Base-by-base conservation (phyloP, 495 filamentous ascomycete species). In the Neurospora terricola region DNA sequence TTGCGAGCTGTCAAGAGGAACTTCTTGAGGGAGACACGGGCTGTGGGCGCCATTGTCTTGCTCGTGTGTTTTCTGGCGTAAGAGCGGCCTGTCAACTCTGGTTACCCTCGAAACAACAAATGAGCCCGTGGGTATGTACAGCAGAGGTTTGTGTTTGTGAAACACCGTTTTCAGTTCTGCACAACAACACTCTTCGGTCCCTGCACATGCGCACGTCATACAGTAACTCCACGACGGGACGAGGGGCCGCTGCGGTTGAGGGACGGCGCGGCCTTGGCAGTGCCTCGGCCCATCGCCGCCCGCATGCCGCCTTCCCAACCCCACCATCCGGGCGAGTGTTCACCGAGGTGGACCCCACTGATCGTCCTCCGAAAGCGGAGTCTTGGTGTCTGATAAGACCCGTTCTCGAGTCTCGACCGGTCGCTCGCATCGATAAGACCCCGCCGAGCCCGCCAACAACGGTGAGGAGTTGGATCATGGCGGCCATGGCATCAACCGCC, bases 1-100 rank as follows among this genome's bases (percentile, higher is more conserved):
- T 81, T 82, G 11, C 79, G 78, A 37, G 84, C 84, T 4, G 78
- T 80, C 5, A 80, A 74, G 3, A 86, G 73, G 69, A 87, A 87
- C 16, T 80, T 71, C 39, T 79, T 73, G 42, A 82, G 78, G 2
- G 79, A 80, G 21, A 72, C 66, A 30, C 75, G 42, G 4, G 77
- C 27, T 62, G 54, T 6, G 54, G 54, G 27, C 54, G 27, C 54
- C 54, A 62, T 62, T 34, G 54, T 62, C 7, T 5, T 3, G 5
- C 1, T 23, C 3, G 4, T n/a, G n/a, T n/a, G 9, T 1, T n/a
- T 45, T 45, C 16, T 45, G 18, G 42, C 42, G 18, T 21, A 10
- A 54, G 4, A 54, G 1, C n/a, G n/a, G 16, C 18, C n/a, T 48
- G 43, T 48, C 43, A 18, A 45, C 6, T 7, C 7, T 45, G 18